phyloP scores from a whole-genome alignment of 83 land plant genomes.

The Thuja plicata region DNA sequence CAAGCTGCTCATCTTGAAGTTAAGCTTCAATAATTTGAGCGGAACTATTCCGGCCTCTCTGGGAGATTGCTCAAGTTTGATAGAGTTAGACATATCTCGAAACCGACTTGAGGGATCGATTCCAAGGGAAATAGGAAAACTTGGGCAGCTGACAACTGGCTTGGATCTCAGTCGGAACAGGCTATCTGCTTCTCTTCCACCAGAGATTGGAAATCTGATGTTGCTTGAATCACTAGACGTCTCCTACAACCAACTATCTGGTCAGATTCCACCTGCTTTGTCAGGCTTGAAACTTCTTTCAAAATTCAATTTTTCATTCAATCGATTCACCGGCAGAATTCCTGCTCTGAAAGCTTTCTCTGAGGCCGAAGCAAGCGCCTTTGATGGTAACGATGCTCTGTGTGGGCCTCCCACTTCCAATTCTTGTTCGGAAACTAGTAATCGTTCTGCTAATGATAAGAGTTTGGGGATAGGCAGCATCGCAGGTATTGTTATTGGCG shows the following conservation, averaged over 20 bases:
- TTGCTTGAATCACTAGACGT: constrained; percentile 19
- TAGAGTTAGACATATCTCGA: constrained; percentile 4
- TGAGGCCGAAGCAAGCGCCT: constrained; percentile 25
- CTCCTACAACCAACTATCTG: constrained; percentile 37
- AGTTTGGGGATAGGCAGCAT: background rate
- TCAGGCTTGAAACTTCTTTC: constrained; percentile 17
- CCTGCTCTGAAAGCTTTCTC: constrained; percentile 29
- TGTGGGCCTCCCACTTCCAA: constrained; percentile 44
- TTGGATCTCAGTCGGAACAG: constrained; percentile 56
- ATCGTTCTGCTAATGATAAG: background rate
- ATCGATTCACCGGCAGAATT: constrained; percentile 46
- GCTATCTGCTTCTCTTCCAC: constrained; percentile 54
- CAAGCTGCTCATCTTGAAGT: background rate
- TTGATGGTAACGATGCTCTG: constrained; percentile 49
- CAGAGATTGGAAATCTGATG: constrained; percentile 25
- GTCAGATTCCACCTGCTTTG: constrained; percentile 32
- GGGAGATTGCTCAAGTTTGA: background rate
- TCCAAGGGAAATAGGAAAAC: constrained; percentile 20
- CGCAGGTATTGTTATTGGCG: background rate
- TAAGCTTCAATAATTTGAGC: background rate
- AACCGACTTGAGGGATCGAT: constrained; percentile 14
- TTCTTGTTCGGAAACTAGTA: background rate
- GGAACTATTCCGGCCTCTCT: constrained; percentile 9
- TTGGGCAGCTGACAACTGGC: background rate
- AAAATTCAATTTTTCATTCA: constrained; percentile 51